Evolutionary conservation across 1,139 yeast species (phyloP), one percentile per base, ranked within the genome.

Genomic region (Geotrichum europaeum): DNA sequence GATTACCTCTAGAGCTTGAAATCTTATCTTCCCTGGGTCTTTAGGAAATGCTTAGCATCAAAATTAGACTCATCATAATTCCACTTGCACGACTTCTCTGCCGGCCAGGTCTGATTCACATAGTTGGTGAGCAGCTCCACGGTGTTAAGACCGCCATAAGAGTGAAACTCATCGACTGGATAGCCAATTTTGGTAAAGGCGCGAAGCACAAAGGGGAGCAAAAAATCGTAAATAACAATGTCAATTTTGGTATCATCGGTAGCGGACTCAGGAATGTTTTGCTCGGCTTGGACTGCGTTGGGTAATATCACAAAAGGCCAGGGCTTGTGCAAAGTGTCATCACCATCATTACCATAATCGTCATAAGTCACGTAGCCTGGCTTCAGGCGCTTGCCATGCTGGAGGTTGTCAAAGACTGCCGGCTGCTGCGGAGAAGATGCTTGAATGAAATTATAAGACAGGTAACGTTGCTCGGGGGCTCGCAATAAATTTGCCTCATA

Each of bases 301-400:
- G 97, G 96, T 4, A 89, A 78, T 4, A 81, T 81, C 69, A 79
- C 86, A 62, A 80, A 77, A 0, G 78, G 77, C 60, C 87, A 81
- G 1, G 87, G 81, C 60, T 77, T 79, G 73, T 94, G 99, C 1
- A 81, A 76, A 0, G 96, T 90, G 69, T 94, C 98, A 70, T 94
- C 99, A 18, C 99, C 99, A 65, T 84, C 84, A 63, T 77, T 73
- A 0, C 97, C 98, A 67, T 81, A 80, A 69, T 91, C 98, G 71
- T 94, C 99, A 57, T 75, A 70, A 0, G 99, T 91, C 0, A 84
- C 85, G 68, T 88, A 88, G 0, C 99, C 98, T 60, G 81, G 79
- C 1, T 75, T 62, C 25, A 61, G 59, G 4, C 20, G 47, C 47
- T 40, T 9, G 20, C 9, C 47, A 40, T 7, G 18, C 13, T n/a